Conservation (phyloP, 257 asterid species). For the Gentiana dahurica region DNA sequence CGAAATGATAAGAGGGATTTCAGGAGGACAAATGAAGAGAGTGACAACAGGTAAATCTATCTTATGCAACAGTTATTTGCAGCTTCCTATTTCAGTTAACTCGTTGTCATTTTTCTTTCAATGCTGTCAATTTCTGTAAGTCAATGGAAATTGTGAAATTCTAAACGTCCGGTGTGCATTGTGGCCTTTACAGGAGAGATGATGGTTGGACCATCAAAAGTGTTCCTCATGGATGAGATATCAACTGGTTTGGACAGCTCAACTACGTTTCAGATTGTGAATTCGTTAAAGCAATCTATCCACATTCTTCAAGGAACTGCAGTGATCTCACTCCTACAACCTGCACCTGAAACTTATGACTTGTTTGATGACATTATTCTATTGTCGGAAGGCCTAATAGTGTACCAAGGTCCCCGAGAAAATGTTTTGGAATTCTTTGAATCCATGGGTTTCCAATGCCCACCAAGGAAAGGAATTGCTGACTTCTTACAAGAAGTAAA, state of each 20-base stretch:
- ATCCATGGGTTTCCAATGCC: conserved; percentile 74
- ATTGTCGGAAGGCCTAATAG: conserved; percentile 68
- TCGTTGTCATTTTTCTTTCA: too few relatives aligned
- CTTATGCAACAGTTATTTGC: not conserved
- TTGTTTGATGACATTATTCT: conserved; percentile 84
- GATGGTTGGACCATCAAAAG: conserved; percentile 86
- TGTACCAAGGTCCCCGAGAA: conserved; percentile 84
- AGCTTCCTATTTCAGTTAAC: too few relatives aligned
- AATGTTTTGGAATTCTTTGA: conserved; percentile 49
- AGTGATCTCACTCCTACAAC: conserved; percentile 73
- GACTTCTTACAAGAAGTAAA: conserved; percentile 41
- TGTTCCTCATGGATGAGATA: conserved; percentile 83
- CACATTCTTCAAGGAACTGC: conserved; percentile 61
- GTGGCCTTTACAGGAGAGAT: conserved; percentile 53
- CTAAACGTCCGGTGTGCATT: not conserved
- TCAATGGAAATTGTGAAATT: too few relatives aligned
- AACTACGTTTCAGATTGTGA: conserved; percentile 73
- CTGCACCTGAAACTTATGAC: conserved; percentile 80
- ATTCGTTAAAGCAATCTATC: conserved; percentile 57
- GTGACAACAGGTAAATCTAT: conserved; percentile 55
- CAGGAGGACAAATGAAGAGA: conserved; percentile 89
- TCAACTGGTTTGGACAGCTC: conserved; percentile 92
- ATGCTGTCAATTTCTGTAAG: too few relatives aligned
- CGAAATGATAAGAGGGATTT: conserved; percentile 85
- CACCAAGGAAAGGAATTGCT: conserved; percentile 73